Evolutionary conservation across 2,329 filamentous ascomycete genomes (phyloP).

Genomic region (Botryotinia convoluta): DNA sequence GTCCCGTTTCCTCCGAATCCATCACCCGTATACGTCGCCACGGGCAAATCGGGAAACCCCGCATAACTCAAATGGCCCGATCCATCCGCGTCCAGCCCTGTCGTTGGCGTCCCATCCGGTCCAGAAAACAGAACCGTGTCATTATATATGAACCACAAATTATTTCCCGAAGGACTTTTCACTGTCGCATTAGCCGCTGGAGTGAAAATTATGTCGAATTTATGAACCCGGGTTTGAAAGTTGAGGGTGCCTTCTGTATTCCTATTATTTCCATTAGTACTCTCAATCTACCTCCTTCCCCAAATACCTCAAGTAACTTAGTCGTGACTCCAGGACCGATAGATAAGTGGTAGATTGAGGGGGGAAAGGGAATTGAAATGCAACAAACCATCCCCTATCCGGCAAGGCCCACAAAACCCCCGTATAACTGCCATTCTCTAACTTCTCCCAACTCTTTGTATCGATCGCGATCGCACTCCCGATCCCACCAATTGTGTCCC

Average conservation of each 20-base stretch:
- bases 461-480: conserved; percentile 66
- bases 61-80: conserved; percentile 52
- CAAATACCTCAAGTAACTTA: neutral
- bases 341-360: neutral
- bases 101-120: conserved; percentile 59
- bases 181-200: conserved; percentile 51
- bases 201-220: conserved; percentile 60
- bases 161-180: conserved; percentile 53
- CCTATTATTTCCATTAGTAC: conserved; percentile 39
- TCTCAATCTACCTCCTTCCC: neutral
- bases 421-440: conserved; percentile 50
- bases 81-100: conserved; percentile 61
- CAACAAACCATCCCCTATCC: conserved; percentile 62
- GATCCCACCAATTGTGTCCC: conserved; percentile 66
- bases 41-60: conserved; percentile 61
- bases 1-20: conserved; percentile 62
- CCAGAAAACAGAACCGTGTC: conserved; percentile 64
- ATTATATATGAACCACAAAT: conserved; percentile 60
- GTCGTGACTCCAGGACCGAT: neutral
- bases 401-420: conserved; percentile 61
- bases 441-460: conserved; percentile 55
- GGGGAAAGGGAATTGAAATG: neutral
- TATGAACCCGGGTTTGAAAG: conserved; percentile 66
- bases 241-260: conserved; percentile 71
- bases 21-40: conserved; percentile 62